Evolutionary conservation across 176 grass and related monocot species (phyloP), one percentile per base, ranked within the genome.

Genomic region (Eleusine coracana): DNA sequence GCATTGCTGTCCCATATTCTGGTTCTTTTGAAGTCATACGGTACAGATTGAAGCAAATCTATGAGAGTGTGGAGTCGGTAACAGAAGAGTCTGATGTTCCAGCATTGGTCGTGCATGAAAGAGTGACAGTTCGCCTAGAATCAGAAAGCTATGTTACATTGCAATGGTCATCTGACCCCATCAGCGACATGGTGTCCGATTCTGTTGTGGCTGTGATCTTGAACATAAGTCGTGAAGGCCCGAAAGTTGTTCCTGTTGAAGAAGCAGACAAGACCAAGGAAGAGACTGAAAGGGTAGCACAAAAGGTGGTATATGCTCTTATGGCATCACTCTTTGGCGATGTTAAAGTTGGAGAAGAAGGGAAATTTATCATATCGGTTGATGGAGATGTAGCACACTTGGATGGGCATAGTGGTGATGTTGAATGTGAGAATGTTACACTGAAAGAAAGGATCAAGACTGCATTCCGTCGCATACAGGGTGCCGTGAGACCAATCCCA

Each of bases 181-280:
- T 98, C 17, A 98, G 96, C 9, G 96, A 98, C 81, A 95, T 98
- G 96, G 96, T 98, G 29, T 98, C 96, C 0, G 96, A 98, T 64
- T 98, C 96, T 17, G 87, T 98, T 29, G 90, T 98, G 29, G 92
- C 96, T 70, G 88, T 91, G 90, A 86, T 95, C 75, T 86, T 93
- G 89, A 95, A 95, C 82, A 90, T 98, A 15, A 82, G 79, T 64
- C 88, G 90, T 52, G 96, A 95, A 75, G 92, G 92, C 74, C 92
- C 88, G 0, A 98, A 95, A 78, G 46, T 93, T 42, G 88, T 86
- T 52, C 86, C 90, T 2, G 67, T 84, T 44, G 86, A 82, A 71
- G 92, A 94, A 80, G 86, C 62, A 16, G 50, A 28, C 1, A 93
- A 91, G 78, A 91, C 88, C 1, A 70, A 85, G 39, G 92, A 98